Evolutionary conservation across 2,329 filamentous ascomycete genomes (phyloP), one percentile per base, ranked within the genome.

Genomic region (Fusarium denticulatum): DNA sequence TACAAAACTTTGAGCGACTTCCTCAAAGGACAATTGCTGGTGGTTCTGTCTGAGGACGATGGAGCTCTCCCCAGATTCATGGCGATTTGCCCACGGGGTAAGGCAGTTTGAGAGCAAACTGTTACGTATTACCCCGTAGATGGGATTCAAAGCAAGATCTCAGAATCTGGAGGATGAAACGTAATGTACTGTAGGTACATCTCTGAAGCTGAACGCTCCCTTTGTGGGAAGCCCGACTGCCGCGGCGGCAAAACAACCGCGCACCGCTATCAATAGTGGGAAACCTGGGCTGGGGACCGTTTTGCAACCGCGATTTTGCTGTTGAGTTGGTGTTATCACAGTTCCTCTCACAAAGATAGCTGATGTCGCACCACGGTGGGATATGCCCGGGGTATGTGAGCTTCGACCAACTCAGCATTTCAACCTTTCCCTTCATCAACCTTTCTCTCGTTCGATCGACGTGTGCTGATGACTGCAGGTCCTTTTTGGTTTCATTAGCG

Each of bases 21-120:
- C 34, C 65, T 69, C 58, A 62, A 71, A 52, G 37, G 43, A 60
- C 34, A 56, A 39, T 68, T 60, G 28, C 60, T 62, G 52, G 37
- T 50, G 37, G 50, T 39, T 63, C 61, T 67, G 55, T 68, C 39
- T 49, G 66, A 56, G 61, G 30, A 37, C 42, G 56, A 76, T 76
- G 75, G 73, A 76, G 69, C 70, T 61, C 45, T 77, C 75, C 75
- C 75, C 75, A 73, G 75, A 77, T 73, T 71, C 63, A 64, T 52
- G 60, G 49, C 60, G 50, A 60, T 57, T 71, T 71, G 67, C 72
- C 73, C 75, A 75, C 63, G 75, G 75, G 75, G 75, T 69, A 77
- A 73, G 67, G 55, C 45, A 72, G 46, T 65, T 67, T 67, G 45
- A 64, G 26, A 60, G 64, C 52, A 75, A 76, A 76, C 65, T 76